These are phyloP conservation scores for Mrakia blollopis DNA, from an alignment of 768 basidiomycete genomes.

Conservation along the genomic window DNA sequence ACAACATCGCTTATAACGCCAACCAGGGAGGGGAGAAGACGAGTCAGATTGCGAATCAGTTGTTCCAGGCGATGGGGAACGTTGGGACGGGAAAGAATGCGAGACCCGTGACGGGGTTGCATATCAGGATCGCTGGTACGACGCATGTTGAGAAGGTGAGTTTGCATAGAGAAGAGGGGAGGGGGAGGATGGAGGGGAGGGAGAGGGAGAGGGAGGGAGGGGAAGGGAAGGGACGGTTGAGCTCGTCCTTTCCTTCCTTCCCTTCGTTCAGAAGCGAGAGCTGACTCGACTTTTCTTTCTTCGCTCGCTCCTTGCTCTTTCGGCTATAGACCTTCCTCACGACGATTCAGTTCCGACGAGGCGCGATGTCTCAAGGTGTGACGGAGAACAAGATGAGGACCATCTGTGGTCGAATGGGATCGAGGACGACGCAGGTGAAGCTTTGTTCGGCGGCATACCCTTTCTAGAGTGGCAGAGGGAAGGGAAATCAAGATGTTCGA, in stretches of 20 bases:
- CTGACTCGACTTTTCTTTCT: no score
- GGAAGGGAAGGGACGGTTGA: not conserved
- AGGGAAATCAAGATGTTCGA: not conserved
- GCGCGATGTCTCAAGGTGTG: not conserved
- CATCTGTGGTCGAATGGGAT: conserved; percentile 8
- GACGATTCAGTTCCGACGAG: conserved; percentile 16
- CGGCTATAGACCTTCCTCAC: conserved; percentile 7
- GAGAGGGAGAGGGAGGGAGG: not conserved
- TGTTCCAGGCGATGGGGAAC: conserved; percentile 27
- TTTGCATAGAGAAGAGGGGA: not conserved
- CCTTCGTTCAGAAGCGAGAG: not conserved
- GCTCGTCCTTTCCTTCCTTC: not conserved
- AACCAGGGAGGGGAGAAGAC: not conserved
- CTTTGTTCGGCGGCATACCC: conserved; percentile 25
- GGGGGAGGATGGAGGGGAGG: not conserved
- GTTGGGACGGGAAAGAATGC: conserved; percentile 19
- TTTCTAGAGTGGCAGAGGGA: not conserved
- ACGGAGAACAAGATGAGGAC: conserved; percentile 16
- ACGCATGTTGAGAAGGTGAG: conserved; percentile 31
- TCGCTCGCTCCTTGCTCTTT: not conserved
- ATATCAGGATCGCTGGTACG: conserved; percentile 20
- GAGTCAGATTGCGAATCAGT: not conserved
- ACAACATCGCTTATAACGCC: conserved; percentile 8
- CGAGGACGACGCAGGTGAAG: conserved; percentile 26
- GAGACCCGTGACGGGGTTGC: conserved; percentile 28